A percentile compares a stretch with the other conserved stretches of the same genome.
phyloP scores from a whole-genome alignment of 768 basidiomycete genomes.

The Pulveroboletus ravenelii region DNA sequence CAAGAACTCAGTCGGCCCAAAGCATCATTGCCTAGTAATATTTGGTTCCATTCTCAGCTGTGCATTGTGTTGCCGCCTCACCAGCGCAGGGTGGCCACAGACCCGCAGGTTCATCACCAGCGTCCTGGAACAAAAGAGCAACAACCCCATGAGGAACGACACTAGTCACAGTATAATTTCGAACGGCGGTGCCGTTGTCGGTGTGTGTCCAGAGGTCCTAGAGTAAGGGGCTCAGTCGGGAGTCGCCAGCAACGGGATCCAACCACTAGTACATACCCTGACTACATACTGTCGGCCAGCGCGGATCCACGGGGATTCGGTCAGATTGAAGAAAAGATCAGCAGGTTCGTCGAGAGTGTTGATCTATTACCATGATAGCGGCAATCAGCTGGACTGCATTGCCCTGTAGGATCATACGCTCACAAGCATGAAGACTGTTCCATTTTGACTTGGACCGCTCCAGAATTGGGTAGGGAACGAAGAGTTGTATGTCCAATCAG shows the following conservation, averaged over 20 bases:
- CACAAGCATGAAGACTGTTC: slow-evolving; percentile 64
- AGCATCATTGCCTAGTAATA: slow-evolving; percentile 11
- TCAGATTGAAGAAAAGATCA: slow-evolving; percentile 56
- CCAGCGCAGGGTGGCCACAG: slow-evolving; percentile 51
- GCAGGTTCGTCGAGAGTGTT: slow-evolving; percentile 51
- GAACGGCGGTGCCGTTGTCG: slow-evolving; percentile 59
- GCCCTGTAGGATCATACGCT: slow-evolving; percentile 6
- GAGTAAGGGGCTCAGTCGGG: background rate
- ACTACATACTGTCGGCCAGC: slow-evolving; percentile 60
- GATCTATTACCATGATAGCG: slow-evolving; percentile 34
- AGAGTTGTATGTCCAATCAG: slow-evolving; percentile 33
- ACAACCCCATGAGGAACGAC: slow-evolving; percentile 64
- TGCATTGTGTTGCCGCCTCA: slow-evolving; percentile 46
- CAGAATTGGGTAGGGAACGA: slow-evolving; percentile 62
- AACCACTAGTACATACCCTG: slow-evolving; percentile 37
- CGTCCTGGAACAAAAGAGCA: slow-evolving; percentile 59
- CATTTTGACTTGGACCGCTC: slow-evolving; percentile 60
- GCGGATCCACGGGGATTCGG: slow-evolving; percentile 67
- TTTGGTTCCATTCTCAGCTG: slow-evolving; percentile 52
- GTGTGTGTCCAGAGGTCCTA: slow-evolving; percentile 74
- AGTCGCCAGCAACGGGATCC: background rate
- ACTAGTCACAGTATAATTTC: slow-evolving; percentile 43
- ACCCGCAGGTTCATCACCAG: slow-evolving; percentile 62
- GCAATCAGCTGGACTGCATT: background rate
- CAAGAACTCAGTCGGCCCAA: background rate